Evolutionary conservation across 805 yeast genomes (phyloP).

Genomic region (Metschnikowia lachancei): DNA sequence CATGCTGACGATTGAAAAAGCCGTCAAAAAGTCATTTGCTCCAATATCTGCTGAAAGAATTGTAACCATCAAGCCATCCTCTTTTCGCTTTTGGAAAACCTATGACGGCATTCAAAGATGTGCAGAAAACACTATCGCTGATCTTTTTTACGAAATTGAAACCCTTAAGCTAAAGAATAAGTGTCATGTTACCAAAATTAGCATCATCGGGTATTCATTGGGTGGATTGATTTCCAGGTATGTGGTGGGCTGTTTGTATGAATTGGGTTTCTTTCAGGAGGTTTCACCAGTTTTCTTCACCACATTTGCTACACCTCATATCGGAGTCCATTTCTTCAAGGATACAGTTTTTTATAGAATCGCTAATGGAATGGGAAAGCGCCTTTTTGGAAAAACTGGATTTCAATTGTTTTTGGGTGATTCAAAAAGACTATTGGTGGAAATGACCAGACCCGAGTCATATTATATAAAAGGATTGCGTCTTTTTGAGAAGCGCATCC

Average conservation of each 20-base stretch:
- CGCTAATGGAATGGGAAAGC: constrained; percentile 35
- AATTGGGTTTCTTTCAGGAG: constrained; percentile 49
- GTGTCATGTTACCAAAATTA: constrained; percentile 55
- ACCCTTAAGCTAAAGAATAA: constrained; percentile 30
- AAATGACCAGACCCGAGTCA: constrained; percentile 52
- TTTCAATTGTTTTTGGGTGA: constrained; percentile 38
- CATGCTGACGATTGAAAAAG: constrained; percentile 56
- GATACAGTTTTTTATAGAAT: constrained; percentile 30
- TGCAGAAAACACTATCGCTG: constrained; percentile 35
- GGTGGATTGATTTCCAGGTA: constrained; percentile 86
- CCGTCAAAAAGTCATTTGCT: constrained; percentile 35
- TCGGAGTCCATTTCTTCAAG: constrained; percentile 45
- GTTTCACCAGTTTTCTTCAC: constrained; percentile 59
- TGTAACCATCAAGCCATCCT: constrained; percentile 37
- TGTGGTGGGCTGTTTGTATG: constrained; percentile 67
- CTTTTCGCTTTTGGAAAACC: constrained; percentile 44
- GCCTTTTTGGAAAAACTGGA: constrained; percentile 39
- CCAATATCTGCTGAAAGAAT: constrained; percentile 28
- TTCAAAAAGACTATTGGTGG: constrained; percentile 43
- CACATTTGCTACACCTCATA: constrained; percentile 58
- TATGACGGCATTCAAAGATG: constrained; percentile 42
- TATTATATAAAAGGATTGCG: constrained; percentile 54
- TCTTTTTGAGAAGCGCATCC: constrained; percentile 53
- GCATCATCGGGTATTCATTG: constrained; percentile 82
- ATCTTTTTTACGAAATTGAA: constrained; percentile 41